phyloP scores from a whole-genome alignment of 2,329 filamentous ascomycete species.

The Davidsoniella australis region DNA sequence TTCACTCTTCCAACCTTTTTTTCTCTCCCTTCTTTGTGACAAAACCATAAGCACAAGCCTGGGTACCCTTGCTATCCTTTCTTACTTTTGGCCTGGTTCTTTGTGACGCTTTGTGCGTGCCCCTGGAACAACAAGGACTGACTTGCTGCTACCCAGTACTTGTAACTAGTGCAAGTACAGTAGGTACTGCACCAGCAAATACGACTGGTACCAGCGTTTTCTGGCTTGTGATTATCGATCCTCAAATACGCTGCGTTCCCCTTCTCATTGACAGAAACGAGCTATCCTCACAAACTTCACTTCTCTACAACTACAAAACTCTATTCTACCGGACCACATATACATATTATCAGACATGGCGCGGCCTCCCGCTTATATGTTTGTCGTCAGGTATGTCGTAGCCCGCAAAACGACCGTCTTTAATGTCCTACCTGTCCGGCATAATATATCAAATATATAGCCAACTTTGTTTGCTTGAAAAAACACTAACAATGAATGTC shows the following conservation, averaged over 20 bases:
- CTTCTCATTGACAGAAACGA: not conserved
- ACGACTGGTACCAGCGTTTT: not conserved
- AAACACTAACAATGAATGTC: slow-evolving; percentile 4
- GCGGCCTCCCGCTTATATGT: slow-evolving; percentile 26
- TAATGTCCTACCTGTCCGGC: not conserved
- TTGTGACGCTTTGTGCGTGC: too few relatives aligned
- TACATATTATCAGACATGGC: slow-evolving; percentile 26
- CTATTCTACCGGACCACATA: slow-evolving; percentile 13
- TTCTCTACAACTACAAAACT: slow-evolving; percentile 2
- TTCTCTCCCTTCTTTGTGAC: too few relatives aligned
- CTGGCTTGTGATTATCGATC: slow-evolving; percentile 5
- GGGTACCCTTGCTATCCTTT: too few relatives aligned
- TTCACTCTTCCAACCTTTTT: too few relatives aligned
- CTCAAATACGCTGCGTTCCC: slow-evolving; percentile 3
- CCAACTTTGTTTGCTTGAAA: not conserved
- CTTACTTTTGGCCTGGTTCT: too few relatives aligned
- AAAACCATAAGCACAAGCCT: too few relatives aligned
- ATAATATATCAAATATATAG: too few relatives aligned
- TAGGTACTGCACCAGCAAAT: not conserved
- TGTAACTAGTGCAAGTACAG: not conserved
- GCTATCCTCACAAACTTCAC: not conserved
- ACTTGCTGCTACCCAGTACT: not conserved
- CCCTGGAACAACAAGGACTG: too few relatives aligned
- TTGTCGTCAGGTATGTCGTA: slow-evolving; percentile 25
- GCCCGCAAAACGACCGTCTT: not conserved